phyloP scores from a whole-genome alignment of 495 filamentous ascomycete species.

The Penicillium soppii region DNA sequence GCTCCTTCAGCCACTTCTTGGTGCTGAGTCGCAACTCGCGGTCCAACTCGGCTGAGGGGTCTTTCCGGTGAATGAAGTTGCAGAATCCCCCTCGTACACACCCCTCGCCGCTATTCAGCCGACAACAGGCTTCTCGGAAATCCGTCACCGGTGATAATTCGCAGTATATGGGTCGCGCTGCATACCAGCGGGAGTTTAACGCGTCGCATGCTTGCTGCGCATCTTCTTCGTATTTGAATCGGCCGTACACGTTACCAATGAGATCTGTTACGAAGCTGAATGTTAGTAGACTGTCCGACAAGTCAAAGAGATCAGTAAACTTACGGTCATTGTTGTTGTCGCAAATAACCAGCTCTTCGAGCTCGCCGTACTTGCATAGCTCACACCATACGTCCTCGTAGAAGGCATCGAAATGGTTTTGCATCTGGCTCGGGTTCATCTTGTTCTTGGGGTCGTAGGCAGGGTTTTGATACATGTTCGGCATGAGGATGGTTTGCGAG shows the following conservation, averaged over 20 bases:
- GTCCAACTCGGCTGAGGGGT: conserved; percentile 84
- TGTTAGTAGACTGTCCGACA: conserved; percentile 16
- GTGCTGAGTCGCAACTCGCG: conserved; percentile 81
- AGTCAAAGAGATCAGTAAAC: conserved; percentile 29
- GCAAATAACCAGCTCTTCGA: conserved; percentile 87
- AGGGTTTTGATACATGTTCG: conserved; percentile 98
- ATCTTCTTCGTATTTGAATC: conserved; percentile 99
- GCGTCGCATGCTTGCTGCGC: conserved; percentile 92
- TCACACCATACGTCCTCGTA: conserved; percentile 99
- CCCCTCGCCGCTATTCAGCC: conserved; percentile 90
- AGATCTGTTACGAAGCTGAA: conserved; percentile 56
- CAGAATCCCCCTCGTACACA: conserved; percentile 97
- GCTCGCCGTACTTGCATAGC: conserved; percentile 91
- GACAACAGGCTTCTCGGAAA: conserved; percentile 96
- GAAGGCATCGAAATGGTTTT: conserved; percentile 99
- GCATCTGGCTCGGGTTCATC: conserved; percentile 91
- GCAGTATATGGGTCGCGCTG: conserved; percentile 95
- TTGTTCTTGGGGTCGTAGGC: conserved; percentile 96
- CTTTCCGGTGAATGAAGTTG: conserved; percentile 98
- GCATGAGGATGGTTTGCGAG: conserved; percentile 94
- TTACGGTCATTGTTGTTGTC: conserved; percentile 96
- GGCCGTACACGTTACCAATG: conserved; percentile 98
- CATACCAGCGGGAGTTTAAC: conserved; percentile 95
- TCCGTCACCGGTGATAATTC: conserved; percentile 95
- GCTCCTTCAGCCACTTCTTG: conserved; percentile 92